Conservation (phyloP, 805 yeast genomes). For the Monosporozyma aerobia region DNA sequence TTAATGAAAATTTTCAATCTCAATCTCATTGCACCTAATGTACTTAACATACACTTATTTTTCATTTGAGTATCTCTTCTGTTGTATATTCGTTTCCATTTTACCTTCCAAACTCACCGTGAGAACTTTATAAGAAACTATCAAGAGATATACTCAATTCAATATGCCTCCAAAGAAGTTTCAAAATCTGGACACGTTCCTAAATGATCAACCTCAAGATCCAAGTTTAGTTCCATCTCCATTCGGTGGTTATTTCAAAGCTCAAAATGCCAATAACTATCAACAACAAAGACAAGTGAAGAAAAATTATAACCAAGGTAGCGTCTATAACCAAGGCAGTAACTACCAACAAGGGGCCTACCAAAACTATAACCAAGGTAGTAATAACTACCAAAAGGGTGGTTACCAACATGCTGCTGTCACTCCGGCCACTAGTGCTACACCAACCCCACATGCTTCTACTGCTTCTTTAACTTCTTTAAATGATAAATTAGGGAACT, state of each 20-base stretch:
- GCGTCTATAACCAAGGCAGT: slow-evolving; percentile 11
- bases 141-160: neutral
- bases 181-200: slow-evolving; percentile 21
- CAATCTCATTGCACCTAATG: neutral
- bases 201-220: slow-evolving; percentile 25
- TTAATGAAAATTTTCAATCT: neutral
- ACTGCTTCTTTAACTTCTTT: slow-evolving; percentile 68
- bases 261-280: slow-evolving; percentile 7
- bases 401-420: slow-evolving; percentile 29
- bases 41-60: neutral
- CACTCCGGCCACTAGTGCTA: slow-evolving; percentile 28
- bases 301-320: slow-evolving; percentile 10
- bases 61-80: too few relatives aligned
- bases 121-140: neutral
- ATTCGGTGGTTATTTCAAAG: slow-evolving; percentile 28
- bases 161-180: slow-evolving; percentile 25
- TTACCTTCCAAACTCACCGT: neutral
- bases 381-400: slow-evolving; percentile 9
- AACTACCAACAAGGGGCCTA: slow-evolving; percentile 11
- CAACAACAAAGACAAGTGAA: slow-evolving; percentile 21
- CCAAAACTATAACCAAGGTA: slow-evolving; percentile 9
- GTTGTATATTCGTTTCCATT: neutral
- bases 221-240: slow-evolving; percentile 26
- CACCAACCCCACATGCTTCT: slow-evolving; percentile 42
- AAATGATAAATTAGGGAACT: slow-evolving; percentile 57